A percentile compares a stretch with the other conserved stretches of the same genome.
phyloP scores from a whole-genome alignment of 306 rosid species.

The Acacia acuminata region DNA sequence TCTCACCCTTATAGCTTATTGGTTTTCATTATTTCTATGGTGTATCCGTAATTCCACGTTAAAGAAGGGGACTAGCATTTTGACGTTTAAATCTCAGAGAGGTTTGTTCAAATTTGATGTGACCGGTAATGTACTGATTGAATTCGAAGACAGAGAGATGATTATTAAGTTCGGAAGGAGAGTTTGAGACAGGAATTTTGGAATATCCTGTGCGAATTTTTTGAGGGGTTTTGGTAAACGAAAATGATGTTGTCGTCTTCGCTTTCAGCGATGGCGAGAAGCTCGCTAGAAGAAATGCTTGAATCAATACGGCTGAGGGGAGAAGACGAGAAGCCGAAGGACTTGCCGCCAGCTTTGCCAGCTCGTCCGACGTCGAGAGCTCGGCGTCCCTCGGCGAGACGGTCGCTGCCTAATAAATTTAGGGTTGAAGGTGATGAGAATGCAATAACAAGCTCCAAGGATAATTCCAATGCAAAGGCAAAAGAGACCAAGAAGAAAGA shows the following conservation, averaged over 20 bases:
- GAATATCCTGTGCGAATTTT: constrained; percentile 18
- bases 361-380: constrained; percentile 77
- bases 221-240: background rate
- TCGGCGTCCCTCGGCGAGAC: constrained; percentile 72
- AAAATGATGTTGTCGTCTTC: constrained; percentile 72
- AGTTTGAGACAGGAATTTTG: constrained; percentile 31
- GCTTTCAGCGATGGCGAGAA: constrained; percentile 62
- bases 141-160: constrained; percentile 34
- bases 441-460: constrained; percentile 24
- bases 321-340: constrained; percentile 75
- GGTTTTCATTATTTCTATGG: background rate
- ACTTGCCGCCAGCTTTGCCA: constrained; percentile 96
- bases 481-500: constrained; percentile 49
- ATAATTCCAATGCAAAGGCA: constrained; percentile 26
- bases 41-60: background rate
- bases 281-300: constrained; percentile 96
- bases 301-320: constrained; percentile 84
- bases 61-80: constrained; percentile 6
- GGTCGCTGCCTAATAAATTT: constrained; percentile 66
- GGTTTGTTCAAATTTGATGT: constrained; percentile 1
- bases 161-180: constrained; percentile 32
- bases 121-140: constrained; percentile 23
- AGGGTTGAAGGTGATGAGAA: constrained; percentile 34
- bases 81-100: constrained; percentile 22
- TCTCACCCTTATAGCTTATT: constrained; percentile 11